Percentiles rank a stretch among this genome's conserved stretches.
Conservation (phyloP, 768 basidiomycete genomes). For the Lyophyllum semitale region DNA sequence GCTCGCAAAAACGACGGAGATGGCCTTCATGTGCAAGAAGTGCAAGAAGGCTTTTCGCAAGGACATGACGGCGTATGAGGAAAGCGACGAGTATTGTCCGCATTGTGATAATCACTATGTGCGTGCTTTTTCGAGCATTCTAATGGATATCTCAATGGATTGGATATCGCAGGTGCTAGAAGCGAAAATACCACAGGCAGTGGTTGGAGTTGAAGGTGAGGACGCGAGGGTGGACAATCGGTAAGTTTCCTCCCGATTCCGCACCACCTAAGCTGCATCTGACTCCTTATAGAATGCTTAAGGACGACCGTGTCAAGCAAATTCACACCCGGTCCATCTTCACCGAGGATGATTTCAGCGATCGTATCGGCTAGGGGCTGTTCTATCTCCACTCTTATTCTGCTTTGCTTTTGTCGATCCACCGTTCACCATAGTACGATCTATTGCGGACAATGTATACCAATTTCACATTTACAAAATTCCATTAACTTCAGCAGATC, state of each 20-base stretch:
- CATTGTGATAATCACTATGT: constrained; percentile 99
- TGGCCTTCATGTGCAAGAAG: constrained; percentile 50
- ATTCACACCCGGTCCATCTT: constrained; percentile 45
- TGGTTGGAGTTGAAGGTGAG: constrained; percentile 86
- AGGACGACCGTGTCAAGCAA: constrained; percentile 77
- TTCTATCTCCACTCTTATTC: background rate
- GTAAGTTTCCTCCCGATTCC: constrained; percentile 42
- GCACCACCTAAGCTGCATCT: background rate
- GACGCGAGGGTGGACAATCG: constrained; percentile 86
- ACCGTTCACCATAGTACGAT: background rate
- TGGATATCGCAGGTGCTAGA: constrained; percentile 70
- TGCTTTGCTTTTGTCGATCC: constrained; percentile 4
- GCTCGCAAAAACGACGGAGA: constrained; percentile 75
- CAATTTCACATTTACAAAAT: background rate
- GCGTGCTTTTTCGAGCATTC: constrained; percentile 28
- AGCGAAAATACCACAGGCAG: constrained; percentile 87
- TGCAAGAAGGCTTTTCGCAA: constrained; percentile 93
- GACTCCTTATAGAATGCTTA: constrained; percentile 67
- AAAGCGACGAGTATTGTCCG: constrained; percentile 97
- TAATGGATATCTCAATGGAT: background rate
- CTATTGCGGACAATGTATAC: background rate
- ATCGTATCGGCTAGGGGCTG: constrained; percentile 16
- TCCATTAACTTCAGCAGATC: background rate
- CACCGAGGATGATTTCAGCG: constrained; percentile 17
- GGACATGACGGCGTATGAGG: constrained; percentile 89